These are phyloP conservation scores for Xylariaceae sp. DNA, from an alignment of 2,329 filamentous ascomycete species.

Conservation along the genomic window DNA sequence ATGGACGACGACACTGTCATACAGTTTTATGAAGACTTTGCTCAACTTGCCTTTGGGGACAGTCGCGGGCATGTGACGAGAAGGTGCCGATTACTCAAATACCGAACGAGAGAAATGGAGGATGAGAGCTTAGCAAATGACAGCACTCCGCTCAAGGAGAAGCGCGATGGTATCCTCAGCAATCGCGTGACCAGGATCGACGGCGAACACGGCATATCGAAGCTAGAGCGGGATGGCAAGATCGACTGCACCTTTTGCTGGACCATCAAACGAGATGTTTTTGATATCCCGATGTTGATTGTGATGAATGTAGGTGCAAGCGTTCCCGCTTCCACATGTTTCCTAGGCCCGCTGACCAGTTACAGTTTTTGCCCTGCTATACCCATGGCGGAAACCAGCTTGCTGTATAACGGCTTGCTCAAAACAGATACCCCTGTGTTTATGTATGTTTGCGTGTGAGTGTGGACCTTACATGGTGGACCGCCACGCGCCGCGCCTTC, in stretches of 20 bases:
- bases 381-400: slow-evolving; percentile 51
- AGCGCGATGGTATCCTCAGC: slow-evolving; percentile 44
- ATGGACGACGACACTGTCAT: slow-evolving; percentile 90
- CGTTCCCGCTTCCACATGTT: not conserved
- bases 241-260: slow-evolving; percentile 94
- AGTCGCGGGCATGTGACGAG: slow-evolving; percentile 78
- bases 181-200: slow-evolving; percentile 55
- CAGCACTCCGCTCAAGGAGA: slow-evolving; percentile 39
- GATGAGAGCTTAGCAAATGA: slow-evolving; percentile 30
- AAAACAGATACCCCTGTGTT: not conserved
- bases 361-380: slow-evolving; percentile 52
- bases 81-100: slow-evolving; percentile 82
- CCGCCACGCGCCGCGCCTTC: too few relatives aligned
- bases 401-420: slow-evolving; percentile 34
- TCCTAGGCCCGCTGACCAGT: slow-evolving; percentile 17
- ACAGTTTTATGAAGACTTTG: slow-evolving; percentile 93
- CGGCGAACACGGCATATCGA: slow-evolving; percentile 71
- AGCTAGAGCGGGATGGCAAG: slow-evolving; percentile 78
- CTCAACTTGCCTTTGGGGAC: slow-evolving; percentile 85
- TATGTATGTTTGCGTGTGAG: slow-evolving; percentile 5
- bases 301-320: slow-evolving; percentile 81
- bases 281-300: slow-evolving; percentile 98
- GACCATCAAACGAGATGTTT: slow-evolving; percentile 93
- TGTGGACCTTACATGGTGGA: too few relatives aligned
- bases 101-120: slow-evolving; percentile 67